Evolutionary conservation across 768 basidiomycete genomes (phyloP).

Genomic region (Tulasnella sp.): DNA sequence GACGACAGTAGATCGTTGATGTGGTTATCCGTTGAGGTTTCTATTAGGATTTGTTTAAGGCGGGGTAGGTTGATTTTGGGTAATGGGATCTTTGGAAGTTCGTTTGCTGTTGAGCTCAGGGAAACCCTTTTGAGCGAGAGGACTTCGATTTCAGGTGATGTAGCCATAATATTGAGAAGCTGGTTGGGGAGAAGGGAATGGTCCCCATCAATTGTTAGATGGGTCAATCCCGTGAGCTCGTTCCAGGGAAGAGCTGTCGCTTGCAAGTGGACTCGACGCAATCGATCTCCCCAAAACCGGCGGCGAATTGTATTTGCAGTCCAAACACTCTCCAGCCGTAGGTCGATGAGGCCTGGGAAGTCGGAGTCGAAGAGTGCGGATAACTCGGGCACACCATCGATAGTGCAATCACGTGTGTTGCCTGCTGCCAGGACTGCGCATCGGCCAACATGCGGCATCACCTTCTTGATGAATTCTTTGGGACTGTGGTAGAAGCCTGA

Average conservation of each 20-base stretch:
- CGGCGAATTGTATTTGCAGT: not conserved
- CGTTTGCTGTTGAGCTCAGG: not conserved
- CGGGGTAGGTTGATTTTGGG: not conserved
- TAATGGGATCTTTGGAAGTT: not conserved
- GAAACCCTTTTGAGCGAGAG: not conserved
- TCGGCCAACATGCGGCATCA: not conserved
- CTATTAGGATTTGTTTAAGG: not conserved
- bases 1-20: not conserved
- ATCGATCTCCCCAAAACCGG: not conserved
- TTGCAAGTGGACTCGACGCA: not conserved
- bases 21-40: not conserved
- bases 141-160: not conserved
- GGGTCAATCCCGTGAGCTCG: not conserved
- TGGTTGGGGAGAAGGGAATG: not conserved
- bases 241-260: not conserved
- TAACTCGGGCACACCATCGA: not conserved
- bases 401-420: not conserved
- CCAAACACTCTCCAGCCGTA: not conserved
- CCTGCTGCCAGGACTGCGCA: not conserved
- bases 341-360: not conserved
- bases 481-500: not conserved
- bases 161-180: not conserved
- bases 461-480: not conserved
- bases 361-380: not conserved
- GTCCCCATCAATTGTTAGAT: not conserved